Evolutionary conservation across 345 rosid species (phyloP).

Genomic region (Gossypium ekmanianum): DNA sequence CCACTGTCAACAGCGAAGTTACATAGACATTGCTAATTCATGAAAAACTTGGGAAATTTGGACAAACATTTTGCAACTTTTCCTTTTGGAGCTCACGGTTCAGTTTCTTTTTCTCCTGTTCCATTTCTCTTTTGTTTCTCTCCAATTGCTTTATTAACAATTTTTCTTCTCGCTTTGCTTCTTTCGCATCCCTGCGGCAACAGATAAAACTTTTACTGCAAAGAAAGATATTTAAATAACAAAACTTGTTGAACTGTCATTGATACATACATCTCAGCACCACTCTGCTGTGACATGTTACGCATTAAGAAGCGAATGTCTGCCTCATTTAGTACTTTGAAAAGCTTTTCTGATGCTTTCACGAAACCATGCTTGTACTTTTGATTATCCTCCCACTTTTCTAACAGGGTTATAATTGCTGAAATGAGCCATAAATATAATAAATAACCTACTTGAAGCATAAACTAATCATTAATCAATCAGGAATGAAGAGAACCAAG

Average conservation of each 20-base stretch:
- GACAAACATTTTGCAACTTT: conserved; percentile 53
- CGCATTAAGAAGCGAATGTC: conserved; percentile 57
- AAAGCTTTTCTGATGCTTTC: conserved; percentile 59
- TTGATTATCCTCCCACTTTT: conserved; percentile 38
- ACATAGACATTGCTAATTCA: background rate
- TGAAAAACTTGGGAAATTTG: background rate
- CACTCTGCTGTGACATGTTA: conserved; percentile 49
- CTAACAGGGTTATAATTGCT: conserved; percentile 58
- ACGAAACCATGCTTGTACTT: conserved; percentile 27
- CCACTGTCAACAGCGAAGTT: background rate
- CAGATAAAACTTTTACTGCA: background rate
- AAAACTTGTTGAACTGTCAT: background rate
- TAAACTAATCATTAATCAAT: background rate
- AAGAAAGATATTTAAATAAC: background rate
- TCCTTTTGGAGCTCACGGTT: conserved; percentile 62
- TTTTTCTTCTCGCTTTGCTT: conserved; percentile 57
- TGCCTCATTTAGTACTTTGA: conserved; percentile 50
- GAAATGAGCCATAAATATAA: conserved; percentile 26
- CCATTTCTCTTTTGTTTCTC: conserved; percentile 59
- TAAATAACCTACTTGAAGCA: background rate
- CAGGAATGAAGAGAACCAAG: background rate
- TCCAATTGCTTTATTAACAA: conserved; percentile 59
- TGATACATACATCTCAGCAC: conserved; percentile 49
- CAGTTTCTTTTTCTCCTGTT: conserved; percentile 70
- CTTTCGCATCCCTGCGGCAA: conserved; percentile 50